A percentile compares a stretch with the other conserved stretches of the same genome.
These are phyloP conservation scores for Aureobasidium sp. DNA, from an alignment of 2,329 filamentous ascomycete genomes.

Conservation along the genomic window DNA sequence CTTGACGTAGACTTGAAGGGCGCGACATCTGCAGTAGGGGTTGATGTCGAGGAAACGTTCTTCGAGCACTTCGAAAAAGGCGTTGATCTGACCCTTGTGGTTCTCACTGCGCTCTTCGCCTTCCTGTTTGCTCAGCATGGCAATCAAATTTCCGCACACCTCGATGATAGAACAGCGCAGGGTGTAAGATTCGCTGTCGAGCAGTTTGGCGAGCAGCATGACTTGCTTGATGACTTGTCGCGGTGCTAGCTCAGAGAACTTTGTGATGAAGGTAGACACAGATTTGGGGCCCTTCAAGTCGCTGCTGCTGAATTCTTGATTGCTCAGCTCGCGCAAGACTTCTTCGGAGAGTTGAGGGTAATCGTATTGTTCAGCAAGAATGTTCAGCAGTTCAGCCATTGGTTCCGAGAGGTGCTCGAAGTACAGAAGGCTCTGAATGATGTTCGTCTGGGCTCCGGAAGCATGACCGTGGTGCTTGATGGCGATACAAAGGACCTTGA, in stretches of 20 bases:
- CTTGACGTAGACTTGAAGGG: slow-evolving; percentile 87
- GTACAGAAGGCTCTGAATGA: slow-evolving; percentile 95
- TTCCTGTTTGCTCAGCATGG: slow-evolving; percentile 81
- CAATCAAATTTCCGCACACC: slow-evolving; percentile 92
- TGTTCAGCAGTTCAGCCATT: slow-evolving; percentile 97
- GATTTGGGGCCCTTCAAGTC: slow-evolving; percentile 94
- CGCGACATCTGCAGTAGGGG: slow-evolving; percentile 86
- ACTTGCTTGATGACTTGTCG: slow-evolving; percentile 95
- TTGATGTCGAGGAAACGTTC: slow-evolving; percentile 95
- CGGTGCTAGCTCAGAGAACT: slow-evolving; percentile 85
- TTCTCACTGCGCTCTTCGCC: slow-evolving; percentile 74
- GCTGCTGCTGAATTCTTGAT: slow-evolving; percentile 96
- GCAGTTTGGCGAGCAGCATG: slow-evolving; percentile 85
- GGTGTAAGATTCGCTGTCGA: slow-evolving; percentile 96
- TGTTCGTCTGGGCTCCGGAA: slow-evolving; percentile 93
- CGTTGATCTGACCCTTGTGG: slow-evolving; percentile 89
- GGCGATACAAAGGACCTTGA: slow-evolving; percentile 92
- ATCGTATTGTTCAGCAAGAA: slow-evolving; percentile 93
- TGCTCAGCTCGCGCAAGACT: slow-evolving; percentile 86
- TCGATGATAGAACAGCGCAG: slow-evolving; percentile 90
- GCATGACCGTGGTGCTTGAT: slow-evolving; percentile 97
- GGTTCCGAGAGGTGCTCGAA: slow-evolving; percentile 98
- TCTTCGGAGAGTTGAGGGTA: slow-evolving; percentile 93
- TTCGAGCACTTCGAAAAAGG: slow-evolving; percentile 94
- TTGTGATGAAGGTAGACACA: slow-evolving; percentile 86